phyloP scores from a whole-genome alignment of 2,329 filamentous ascomycete genomes.

The Raffaelea arxii region DNA sequence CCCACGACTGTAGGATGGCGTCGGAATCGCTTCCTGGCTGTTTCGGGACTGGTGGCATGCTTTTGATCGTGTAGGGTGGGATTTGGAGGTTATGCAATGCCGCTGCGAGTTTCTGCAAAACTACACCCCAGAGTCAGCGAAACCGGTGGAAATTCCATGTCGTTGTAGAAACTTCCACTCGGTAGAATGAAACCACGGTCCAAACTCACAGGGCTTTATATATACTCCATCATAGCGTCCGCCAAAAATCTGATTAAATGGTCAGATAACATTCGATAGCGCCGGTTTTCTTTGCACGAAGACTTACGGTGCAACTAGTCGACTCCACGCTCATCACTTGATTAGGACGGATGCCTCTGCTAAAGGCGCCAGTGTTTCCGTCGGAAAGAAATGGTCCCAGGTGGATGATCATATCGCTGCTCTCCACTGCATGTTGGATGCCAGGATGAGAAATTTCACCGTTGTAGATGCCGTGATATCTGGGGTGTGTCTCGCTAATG shows the following conservation, averaged over 20 bases:
- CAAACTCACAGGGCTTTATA: not conserved
- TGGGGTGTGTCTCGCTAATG: not conserved
- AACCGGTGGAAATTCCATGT: too few species aligned
- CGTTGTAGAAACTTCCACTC: too few species aligned
- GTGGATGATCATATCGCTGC: not conserved
- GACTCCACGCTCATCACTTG: not conserved
- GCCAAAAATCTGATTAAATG: not conserved
- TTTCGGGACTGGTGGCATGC: not conserved
- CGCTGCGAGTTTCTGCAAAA: not conserved
- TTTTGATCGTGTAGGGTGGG: not conserved
- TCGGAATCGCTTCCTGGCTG: not conserved
- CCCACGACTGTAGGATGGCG: constrained; percentile 2
- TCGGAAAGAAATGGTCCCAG: not conserved
- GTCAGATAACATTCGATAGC: too few species aligned
- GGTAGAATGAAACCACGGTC: too few species aligned
- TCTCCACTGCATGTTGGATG: not conserved
- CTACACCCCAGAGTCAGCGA: too few species aligned
- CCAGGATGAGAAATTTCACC: not conserved
- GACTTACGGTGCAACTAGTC: not conserved
- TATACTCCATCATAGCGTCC: not conserved
- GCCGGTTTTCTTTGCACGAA: not conserved
- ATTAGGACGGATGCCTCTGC: not conserved
- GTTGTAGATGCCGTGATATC: not conserved
- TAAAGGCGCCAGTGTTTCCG: not conserved
- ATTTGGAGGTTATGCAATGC: not conserved